A percentile compares a stretch with the other conserved stretches of the same genome.
Conservation (phyloP, 495 filamentous ascomycete genomes). For the Annulohypoxylon nitens region DNA sequence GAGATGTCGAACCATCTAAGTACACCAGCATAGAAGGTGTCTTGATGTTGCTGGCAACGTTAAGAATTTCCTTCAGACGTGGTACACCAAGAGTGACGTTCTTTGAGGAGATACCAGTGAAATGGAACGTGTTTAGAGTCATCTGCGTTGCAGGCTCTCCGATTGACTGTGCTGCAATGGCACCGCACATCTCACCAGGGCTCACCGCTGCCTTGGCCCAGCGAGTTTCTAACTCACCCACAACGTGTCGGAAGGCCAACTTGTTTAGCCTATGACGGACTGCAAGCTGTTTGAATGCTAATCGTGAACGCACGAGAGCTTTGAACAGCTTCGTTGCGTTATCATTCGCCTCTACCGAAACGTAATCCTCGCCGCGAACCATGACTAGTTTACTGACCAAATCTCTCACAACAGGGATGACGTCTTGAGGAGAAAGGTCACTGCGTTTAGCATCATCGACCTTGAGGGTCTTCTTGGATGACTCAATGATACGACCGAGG, state of each 20-base stretch:
- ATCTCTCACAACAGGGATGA: slow-evolving; percentile 82
- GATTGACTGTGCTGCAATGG: slow-evolving; percentile 97
- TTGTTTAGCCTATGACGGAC: slow-evolving; percentile 87
- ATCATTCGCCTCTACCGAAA: slow-evolving; percentile 87
- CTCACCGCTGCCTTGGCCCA: slow-evolving; percentile 84
- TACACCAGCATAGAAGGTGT: slow-evolving; percentile 98
- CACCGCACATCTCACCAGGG: slow-evolving; percentile 98
- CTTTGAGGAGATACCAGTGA: slow-evolving; percentile 99
- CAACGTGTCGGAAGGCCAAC: slow-evolving; percentile 89
- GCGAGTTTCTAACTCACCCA: slow-evolving; percentile 90
- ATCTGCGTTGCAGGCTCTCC: slow-evolving; percentile 99
- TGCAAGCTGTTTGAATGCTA: slow-evolving; percentile 92
- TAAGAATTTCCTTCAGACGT: slow-evolving; percentile 98
- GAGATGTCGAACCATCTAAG: slow-evolving; percentile 71
- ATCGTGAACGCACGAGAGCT: slow-evolving; percentile 85
- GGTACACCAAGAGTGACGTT: slow-evolving; percentile 99
- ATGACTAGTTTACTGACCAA: slow-evolving; percentile 82
- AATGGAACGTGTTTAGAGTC: slow-evolving; percentile 99
- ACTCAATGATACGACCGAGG: slow-evolving; percentile 88
- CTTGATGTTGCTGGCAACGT: slow-evolving; percentile 97
- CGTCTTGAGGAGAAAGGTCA: slow-evolving; percentile 89
- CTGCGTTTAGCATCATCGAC: slow-evolving; percentile 86
- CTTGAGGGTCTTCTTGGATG: slow-evolving; percentile 87
- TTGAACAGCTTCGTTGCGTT: slow-evolving; percentile 93
- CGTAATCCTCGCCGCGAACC: slow-evolving; percentile 83